These are phyloP conservation scores for Yamadazyma endophytica DNA, from an alignment of 805 yeast species.

Conservation along the genomic window DNA sequence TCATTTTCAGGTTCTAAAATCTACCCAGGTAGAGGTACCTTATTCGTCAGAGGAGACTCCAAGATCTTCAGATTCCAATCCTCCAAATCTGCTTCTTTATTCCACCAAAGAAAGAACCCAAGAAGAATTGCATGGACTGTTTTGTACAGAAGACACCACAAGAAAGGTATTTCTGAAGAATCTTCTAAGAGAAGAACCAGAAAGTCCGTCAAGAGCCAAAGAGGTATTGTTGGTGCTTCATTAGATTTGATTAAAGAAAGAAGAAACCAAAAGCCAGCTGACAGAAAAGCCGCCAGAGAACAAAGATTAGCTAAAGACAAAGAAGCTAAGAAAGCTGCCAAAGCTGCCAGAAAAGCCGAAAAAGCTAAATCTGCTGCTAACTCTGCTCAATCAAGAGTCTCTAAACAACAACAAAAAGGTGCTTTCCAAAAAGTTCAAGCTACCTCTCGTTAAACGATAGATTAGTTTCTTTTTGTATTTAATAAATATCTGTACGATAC, in stretches of 20 bases:
- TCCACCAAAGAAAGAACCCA: constrained; percentile 99
- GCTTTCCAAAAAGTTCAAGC: constrained; percentile 96
- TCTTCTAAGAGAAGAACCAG: constrained; percentile 94
- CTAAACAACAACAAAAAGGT: constrained; percentile 97
- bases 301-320: constrained; percentile 79
- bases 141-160: constrained; percentile 99
- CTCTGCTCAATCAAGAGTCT: constrained; percentile 62
- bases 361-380: constrained; percentile 79
- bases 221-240: constrained; percentile 99
- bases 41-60: constrained; percentile 99
- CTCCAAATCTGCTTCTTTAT: constrained; percentile 95
- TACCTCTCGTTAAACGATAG: constrained; percentile 74
- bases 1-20: constrained; percentile 99
- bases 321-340: constrained; percentile 86
- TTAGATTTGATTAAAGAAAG: constrained; percentile 97
- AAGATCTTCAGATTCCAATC: constrained; percentile 99
- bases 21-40: constrained; percentile 99
- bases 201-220: constrained; percentile 97
- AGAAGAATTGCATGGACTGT: constrained; percentile 99
- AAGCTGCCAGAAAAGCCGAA: constrained; percentile 93
- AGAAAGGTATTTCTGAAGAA: constrained; percentile 99
- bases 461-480: constrained; percentile 9
- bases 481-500: constrained; percentile 12
- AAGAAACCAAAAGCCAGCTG: constrained; percentile 93
- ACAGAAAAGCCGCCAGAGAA: constrained; percentile 96